Base-by-base conservation (phyloP, 148 eudicot species). In the Dianthus caryophyllus region DNA sequence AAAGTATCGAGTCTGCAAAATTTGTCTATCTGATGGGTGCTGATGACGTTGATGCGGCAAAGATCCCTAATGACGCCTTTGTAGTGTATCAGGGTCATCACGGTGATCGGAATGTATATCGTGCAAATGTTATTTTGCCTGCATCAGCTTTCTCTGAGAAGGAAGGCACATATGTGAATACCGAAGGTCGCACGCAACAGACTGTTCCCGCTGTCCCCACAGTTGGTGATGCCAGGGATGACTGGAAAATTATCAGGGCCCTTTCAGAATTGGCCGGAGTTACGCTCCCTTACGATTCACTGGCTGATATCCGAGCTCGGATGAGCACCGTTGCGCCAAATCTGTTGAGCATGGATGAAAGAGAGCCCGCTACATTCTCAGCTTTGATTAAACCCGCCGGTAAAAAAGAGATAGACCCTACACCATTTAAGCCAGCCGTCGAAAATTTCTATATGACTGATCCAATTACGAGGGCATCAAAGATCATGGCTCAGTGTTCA, bases 81-180 rank as follows among this genome's bases (percentile, higher is more conserved):
- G 97, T 94, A 20, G 96, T 94, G 26, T 94, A 94, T 79, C 99
- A 94, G 80, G 99, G 99, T 15, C 99, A 94, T 73, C 99, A 94
- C 63, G 99, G 99, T 56, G 99, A 94, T 61, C 74, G 65, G 13
- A 75, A 88, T 29, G 99, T 94, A 47, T 94, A 94, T 57, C 90
- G 99, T 18, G 99, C 99, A 16, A 90, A 90, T 71, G 88, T 90
- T 21, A 94, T 94, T 67, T 67, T 94, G 26, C 99, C 99, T 9
- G 81, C 97, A 64, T 81, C 99, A 8, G 99, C 99, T 52, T 94
- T 94, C 75, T 63, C 81, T 7, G 99, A 94, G 77, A 94, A 94
- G 57, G 97, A 90, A 71, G 99, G 96, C 9, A 94, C 88, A 2
- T 90, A 90, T 70, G 89, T 52, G 43, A 93, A 93, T 51, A 89